These are phyloP conservation scores for Cyberlindnera americana DNA, from an alignment of 805 yeast species.

Conservation along the genomic window DNA sequence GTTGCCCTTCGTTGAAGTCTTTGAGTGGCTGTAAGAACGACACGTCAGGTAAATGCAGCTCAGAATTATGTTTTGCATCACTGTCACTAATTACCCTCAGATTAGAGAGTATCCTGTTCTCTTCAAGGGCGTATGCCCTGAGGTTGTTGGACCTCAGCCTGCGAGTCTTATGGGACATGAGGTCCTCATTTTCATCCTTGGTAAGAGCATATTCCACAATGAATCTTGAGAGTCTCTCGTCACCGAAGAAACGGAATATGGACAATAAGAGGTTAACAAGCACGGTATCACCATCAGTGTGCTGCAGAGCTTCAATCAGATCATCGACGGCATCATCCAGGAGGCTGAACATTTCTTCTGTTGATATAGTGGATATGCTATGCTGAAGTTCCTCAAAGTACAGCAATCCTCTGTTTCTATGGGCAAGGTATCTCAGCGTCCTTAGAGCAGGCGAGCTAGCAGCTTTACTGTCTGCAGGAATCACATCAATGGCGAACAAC, in stretches of 20 bases:
- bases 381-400: constrained; percentile 39
- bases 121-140: constrained; percentile 13
- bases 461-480: constrained; percentile 43
- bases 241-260: constrained; percentile 47
- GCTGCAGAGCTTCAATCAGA: constrained; percentile 58
- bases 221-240: constrained; percentile 47
- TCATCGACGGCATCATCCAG: constrained; percentile 48
- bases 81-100: not conserved
- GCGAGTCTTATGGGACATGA: constrained; percentile 20
- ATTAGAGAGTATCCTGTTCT: constrained; percentile 7
- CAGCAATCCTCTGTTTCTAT: constrained; percentile 78
- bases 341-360: constrained; percentile 11
- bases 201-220: constrained; percentile 57
- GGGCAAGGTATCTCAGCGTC: constrained; percentile 69
- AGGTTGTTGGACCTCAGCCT: constrained; percentile 18
- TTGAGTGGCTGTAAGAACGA: constrained; percentile 19
- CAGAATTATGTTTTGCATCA: not conserved
- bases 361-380: constrained; percentile 12
- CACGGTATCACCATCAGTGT: constrained; percentile 63
- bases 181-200: constrained; percentile 42
- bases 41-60: constrained; percentile 11
- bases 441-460: constrained; percentile 62
- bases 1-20: constrained; percentile 9
- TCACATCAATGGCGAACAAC: constrained; percentile 65
- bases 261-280: constrained; percentile 48